Evolutionary conservation across 2,329 filamentous ascomycete species (phyloP), one percentile per base, ranked within the genome.

Genomic region (Exophiala calicioides): DNA sequence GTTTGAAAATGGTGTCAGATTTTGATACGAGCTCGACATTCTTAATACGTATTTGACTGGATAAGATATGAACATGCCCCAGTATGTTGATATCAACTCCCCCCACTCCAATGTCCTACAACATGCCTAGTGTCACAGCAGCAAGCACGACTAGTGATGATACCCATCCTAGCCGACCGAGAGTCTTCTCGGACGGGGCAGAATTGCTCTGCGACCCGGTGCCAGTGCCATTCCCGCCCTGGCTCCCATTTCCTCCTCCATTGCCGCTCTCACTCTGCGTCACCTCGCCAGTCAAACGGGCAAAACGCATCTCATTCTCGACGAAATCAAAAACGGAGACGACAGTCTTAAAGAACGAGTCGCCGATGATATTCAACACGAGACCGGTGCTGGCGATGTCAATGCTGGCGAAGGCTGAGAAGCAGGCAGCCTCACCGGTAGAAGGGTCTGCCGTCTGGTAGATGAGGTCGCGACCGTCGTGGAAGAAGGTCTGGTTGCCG

Each of bases 271-370:
- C 12, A 10, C 18, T 26, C 29, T 35, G 27, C 4, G 37, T 35
- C 2, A 47, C 44, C 10, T 47, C 44, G 13, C 44, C 44, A 21
- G 19, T 13, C 44, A 47, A 36, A 12, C 31, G 41, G 7, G 44
- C 44, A 21, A 47, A 37, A 5, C 37, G 16, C 7, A 47, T 42
- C 23, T 36, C 31, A 40, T 47, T 47, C 15, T 64, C 68, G 8
- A 72, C 73, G 47, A 77, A 65, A 62, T 78, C 75, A 60, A 74
- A 77, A 1, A 78, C 73, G 7, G 68, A 63, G 3, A 78, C 60
- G 1, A 77, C 74, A 50, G 74, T 76, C 60, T 73, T 74, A 60
- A 76, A 61, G 52, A 75, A 77, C 3, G 67, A 61, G 41, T 72
- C 72, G 0, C 75, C 75, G 35, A 77, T 50, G 10, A 62, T 60